Evolutionary conservation across 2,329 filamentous ascomycete species (phyloP).

Genomic region (Aspergillus bombycis): DNA sequence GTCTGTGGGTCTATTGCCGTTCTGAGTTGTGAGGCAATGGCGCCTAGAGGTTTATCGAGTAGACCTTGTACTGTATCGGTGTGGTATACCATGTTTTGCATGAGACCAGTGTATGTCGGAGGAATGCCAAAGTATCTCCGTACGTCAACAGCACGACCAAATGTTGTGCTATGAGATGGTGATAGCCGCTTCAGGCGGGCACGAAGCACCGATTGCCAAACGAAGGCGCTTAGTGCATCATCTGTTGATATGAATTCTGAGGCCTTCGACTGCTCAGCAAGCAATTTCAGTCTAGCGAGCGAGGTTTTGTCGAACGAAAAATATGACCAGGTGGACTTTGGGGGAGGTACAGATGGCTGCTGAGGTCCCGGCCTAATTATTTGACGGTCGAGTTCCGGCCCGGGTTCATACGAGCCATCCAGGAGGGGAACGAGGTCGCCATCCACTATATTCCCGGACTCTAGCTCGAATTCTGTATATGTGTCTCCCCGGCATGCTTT

Average conservation of each 20-base stretch:
- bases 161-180: conserved; percentile 26
- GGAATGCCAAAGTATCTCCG: conserved; percentile 49
- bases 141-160: conserved; percentile 56
- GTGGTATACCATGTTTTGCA: conserved; percentile 53
- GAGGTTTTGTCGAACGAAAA: conserved; percentile 48
- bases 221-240: conserved; percentile 55
- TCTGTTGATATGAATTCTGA: conserved; percentile 55
- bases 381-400: conserved; percentile 5
- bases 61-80: conserved; percentile 34
- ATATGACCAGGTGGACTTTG: conserved; percentile 48
- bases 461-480: conserved; percentile 52
- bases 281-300: conserved; percentile 46
- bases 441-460: conserved; percentile 47
- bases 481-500: conserved; percentile 53
- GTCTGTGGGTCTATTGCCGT: conserved; percentile 40
- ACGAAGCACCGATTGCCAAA: conserved; percentile 53
- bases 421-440: conserved; percentile 45
- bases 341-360: conserved; percentile 24
- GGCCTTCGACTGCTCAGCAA: conserved; percentile 26
- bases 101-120: conserved; percentile 51
- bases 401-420: conserved; percentile 27
- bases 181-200: conserved; percentile 44
- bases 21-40: conserved; percentile 45
- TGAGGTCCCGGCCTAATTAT: conserved; percentile 26
- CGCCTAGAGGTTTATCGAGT: conserved; percentile 35